Base-by-base conservation (phyloP, 768 basidiomycete species). In the Tricholoma sp. region DNA sequence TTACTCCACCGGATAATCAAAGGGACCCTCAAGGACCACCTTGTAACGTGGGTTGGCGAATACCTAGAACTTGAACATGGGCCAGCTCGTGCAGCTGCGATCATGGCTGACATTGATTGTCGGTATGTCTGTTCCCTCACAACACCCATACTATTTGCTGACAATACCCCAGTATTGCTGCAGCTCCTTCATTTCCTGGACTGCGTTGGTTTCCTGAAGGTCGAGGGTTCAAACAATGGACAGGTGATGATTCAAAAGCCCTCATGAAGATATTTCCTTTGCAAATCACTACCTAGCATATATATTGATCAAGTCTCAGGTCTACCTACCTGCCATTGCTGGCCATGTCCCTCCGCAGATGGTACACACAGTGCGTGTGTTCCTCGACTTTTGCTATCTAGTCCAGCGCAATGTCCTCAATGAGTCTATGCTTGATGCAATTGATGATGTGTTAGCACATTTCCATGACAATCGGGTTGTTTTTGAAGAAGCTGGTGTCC, bases 31-130 rank as follows among this genome's bases (percentile, higher is more conserved):
- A n/a, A n/a, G n/a, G n/a, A n/a, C n/a, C n/a, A n/a, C n/a, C n/a
- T n/a, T n/a, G n/a, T n/a, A 52, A 11, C 72, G 14, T n/a, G 71
- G 67, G n/a, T 72, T 0, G 59, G 58, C 0, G 55, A 69, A 4
- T 71, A 72, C 46, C 57, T 74, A 1, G 35, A 59, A 3, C 2
- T 54, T 0, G 51, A 16, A 4, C 56, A 69, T 46, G 35, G 60
- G 0, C 47, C 53, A 22, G 49, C 54, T 5, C 24, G 55, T 3
- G 68, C 64, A 2, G 58, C 64, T 29, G 49, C 9, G 1, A 71
- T 75, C 12, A 58, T 74, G 46, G 68, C 64, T 57, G 71, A 74
- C 32, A 74, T 72, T 55, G 70, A 74, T 51, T 60, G 63, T 0
- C 58, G 68, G 73, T 71, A 56, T 3, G 64, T 47, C 16, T 12